Evolutionary conservation across 2,329 filamentous ascomycete species (phyloP).

Genomic region (Diaporthe helianthi): DNA sequence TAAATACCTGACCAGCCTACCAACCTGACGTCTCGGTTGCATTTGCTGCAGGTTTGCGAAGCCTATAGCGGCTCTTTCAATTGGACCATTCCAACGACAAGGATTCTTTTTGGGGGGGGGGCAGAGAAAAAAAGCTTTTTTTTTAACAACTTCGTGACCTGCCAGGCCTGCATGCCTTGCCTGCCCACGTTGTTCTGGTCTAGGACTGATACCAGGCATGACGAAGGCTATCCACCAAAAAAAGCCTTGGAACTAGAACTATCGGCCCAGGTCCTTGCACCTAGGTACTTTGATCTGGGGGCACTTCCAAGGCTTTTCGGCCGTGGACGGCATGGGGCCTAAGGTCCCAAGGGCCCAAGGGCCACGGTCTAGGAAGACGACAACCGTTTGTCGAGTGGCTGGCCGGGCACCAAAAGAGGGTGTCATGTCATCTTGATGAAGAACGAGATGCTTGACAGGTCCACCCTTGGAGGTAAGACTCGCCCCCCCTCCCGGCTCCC

Average conservation of each 20-base stretch:
- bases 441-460: not conserved
- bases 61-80: constrained; percentile 4
- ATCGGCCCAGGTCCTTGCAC: constrained; percentile 6
- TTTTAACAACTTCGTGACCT: not conserved
- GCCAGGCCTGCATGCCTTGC: not conserved
- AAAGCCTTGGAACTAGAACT: constrained; percentile 3
- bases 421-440: not conserved
- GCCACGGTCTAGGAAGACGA: not conserved
- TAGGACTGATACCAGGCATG: constrained; percentile 19
- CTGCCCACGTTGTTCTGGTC: not conserved
- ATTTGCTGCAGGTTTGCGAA: constrained; percentile 1
- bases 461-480: not conserved
- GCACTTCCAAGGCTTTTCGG: not conserved
- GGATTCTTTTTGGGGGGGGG: not conserved
- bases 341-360: not conserved
- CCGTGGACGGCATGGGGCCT: constrained; percentile 6
- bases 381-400: constrained; percentile 9
- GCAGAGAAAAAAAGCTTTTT: constrained; percentile 15
- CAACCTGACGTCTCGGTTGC: not conserved
- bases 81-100: not conserved
- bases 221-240: constrained; percentile 8
- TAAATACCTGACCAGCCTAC: not conserved
- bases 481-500: not conserved
- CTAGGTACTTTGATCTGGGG: not conserved
- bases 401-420: not conserved